Conservation (phyloP, 2,329 filamentous ascomycete species). For the Penicillium italicum region DNA sequence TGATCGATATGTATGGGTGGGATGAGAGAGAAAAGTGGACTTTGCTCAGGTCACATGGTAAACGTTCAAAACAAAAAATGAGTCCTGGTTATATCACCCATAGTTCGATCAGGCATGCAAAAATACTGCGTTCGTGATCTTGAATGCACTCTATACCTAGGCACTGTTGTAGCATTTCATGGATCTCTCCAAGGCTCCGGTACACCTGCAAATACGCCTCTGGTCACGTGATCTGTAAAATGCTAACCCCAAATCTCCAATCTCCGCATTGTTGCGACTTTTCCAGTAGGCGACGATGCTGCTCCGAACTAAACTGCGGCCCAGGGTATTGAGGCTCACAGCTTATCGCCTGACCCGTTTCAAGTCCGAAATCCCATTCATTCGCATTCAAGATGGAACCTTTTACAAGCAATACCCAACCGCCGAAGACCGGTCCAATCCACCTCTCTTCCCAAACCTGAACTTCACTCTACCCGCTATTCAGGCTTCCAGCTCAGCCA, state of each 20-base stretch:
- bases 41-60: neutral
- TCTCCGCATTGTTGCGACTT: neutral
- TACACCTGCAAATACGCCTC: neutral
- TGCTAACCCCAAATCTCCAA: slow-evolving; percentile 7
- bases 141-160: too few relatives aligned
- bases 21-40: neutral
- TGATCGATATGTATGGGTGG: too few relatives aligned
- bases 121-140: neutral
- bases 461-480: slow-evolving; percentile 61
- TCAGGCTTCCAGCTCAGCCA: neutral
- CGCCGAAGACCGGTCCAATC: slow-evolving; percentile 48
- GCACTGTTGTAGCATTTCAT: neutral
- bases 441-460: slow-evolving; percentile 68
- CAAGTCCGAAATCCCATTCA: slow-evolving; percentile 49
- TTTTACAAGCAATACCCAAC: slow-evolving; percentile 76
- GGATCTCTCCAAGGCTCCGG: neutral
- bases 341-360: slow-evolving; percentile 3
- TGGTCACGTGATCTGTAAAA: neutral
- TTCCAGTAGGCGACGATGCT: slow-evolving; percentile 10
- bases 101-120: neutral
- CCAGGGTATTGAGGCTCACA: slow-evolving; percentile 2
- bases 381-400: slow-evolving; percentile 72
- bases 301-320: slow-evolving; percentile 13
- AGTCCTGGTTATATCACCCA: neutral
- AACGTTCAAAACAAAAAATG: too few relatives aligned